Conservation (phyloP, 352 stramenopile species). For the Phytophthora nicotianae region DNA sequence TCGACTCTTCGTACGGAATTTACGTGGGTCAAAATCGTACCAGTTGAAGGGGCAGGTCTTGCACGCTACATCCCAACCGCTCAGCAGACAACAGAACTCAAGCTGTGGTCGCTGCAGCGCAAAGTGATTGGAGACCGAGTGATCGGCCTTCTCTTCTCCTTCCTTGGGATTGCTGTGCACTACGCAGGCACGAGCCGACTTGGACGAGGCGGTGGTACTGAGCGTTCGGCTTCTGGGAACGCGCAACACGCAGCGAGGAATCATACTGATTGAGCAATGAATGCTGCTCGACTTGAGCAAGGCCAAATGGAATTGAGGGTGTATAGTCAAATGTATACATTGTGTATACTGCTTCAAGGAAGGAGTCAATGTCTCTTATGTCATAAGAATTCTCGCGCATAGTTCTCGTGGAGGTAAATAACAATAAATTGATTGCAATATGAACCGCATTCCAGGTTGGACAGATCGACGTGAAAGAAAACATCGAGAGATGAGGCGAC, state of each 20-base stretch:
- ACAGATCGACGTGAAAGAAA: too few relatives aligned
- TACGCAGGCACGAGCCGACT: background rate
- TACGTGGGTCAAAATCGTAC: slow-evolving; percentile 60
- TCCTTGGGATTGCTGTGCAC: slow-evolving; percentile 5
- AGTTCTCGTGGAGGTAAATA: background rate
- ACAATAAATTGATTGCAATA: too few relatives aligned
- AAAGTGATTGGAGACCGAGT: slow-evolving; percentile 32
- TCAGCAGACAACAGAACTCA: slow-evolving; percentile 74
- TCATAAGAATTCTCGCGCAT: background rate
- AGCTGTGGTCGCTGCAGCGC: slow-evolving; percentile 57
- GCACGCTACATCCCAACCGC: slow-evolving; percentile 67
- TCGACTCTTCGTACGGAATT: slow-evolving; percentile 31
- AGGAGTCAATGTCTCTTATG: too few relatives aligned
- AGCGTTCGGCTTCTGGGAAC: slow-evolving; percentile 2
- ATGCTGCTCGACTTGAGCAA: background rate
- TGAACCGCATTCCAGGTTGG: too few relatives aligned
- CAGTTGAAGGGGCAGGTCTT: slow-evolving; percentile 71
- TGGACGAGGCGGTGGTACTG: slow-evolving; percentile 4
- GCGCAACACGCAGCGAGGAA: slow-evolving; percentile 13
- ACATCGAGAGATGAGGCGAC: background rate
- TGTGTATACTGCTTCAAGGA: background rate
- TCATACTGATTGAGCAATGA: slow-evolving; percentile 5
- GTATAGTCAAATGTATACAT: slow-evolving; percentile 9
- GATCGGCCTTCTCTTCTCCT: background rate
- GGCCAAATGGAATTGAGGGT: background rate